phyloP scores from a whole-genome alignment of 2,329 filamentous ascomycete genomes.

The Diaporthe aspalathi region DNA sequence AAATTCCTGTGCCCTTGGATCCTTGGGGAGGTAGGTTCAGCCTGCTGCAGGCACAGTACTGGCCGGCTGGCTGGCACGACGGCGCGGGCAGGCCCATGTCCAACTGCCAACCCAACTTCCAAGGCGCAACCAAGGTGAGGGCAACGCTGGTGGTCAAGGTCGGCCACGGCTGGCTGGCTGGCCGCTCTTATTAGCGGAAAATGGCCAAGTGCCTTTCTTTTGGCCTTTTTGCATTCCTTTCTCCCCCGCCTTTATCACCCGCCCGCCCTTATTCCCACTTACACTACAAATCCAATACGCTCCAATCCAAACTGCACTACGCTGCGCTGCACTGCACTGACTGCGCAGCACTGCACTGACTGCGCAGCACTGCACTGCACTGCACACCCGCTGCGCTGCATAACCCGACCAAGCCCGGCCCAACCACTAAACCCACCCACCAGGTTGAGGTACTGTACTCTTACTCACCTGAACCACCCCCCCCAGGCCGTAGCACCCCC shows the following conservation, averaged over 20 bases:
- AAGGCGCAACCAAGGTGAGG: not conserved
- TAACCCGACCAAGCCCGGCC: not conserved
- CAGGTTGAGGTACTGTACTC: constrained; percentile 10
- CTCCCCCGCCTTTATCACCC: constrained; percentile 25
- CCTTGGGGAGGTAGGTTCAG: too few species aligned
- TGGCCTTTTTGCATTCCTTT: constrained; percentile 27
- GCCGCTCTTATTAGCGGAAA: constrained; percentile 16
- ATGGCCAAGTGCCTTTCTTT: constrained; percentile 24
- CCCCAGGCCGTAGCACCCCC: constrained; percentile 28
- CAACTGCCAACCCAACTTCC: not conserved
- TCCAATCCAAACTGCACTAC: too few species aligned
- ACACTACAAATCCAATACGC: not conserved
- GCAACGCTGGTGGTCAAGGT: not conserved
- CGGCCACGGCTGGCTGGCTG: too few species aligned
- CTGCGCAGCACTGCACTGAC: too few species aligned
- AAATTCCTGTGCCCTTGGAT: too few species aligned
- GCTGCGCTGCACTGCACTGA: too few species aligned
- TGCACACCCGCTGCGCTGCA: not conserved
- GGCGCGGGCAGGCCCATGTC: constrained; percentile 14
- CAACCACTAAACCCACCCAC: constrained; percentile 24
- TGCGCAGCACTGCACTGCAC: too few species aligned
- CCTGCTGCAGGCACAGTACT: too few species aligned
- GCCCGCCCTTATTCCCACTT: constrained; percentile 13
- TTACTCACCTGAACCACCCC: constrained; percentile 17
- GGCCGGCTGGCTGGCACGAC: not conserved